Conservation (phyloP, 495 filamentous ascomycete genomes). For the Apodospora peruviana region DNA sequence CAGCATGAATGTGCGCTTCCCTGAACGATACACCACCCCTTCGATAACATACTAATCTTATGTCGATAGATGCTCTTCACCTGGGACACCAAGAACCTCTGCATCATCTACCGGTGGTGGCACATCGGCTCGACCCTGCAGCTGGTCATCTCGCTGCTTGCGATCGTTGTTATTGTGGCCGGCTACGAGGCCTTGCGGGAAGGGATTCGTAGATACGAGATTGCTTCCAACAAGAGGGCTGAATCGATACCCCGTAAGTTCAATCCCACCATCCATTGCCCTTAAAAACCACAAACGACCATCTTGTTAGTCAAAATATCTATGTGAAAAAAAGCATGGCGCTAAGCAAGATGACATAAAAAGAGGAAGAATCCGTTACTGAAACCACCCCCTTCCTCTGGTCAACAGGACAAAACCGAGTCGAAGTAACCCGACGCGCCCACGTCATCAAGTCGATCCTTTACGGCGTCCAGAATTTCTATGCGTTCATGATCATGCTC, state of each 20-base stretch:
- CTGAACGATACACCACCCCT: background rate
- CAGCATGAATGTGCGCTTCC: slow-evolving; percentile 71
- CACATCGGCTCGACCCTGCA: slow-evolving; percentile 65
- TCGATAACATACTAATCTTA: background rate
- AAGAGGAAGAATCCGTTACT: slow-evolving; percentile 49
- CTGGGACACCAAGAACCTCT: slow-evolving; percentile 86
- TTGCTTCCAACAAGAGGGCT: slow-evolving; percentile 45
- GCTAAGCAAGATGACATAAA: slow-evolving; percentile 6
- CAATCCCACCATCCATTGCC: slow-evolving; percentile 3
- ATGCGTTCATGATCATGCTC: slow-evolving; percentile 99
- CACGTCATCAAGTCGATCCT: slow-evolving; percentile 72
- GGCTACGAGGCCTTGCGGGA: slow-evolving; percentile 88
- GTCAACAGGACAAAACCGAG: slow-evolving; percentile 47
- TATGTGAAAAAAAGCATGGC: slow-evolving; percentile 3
- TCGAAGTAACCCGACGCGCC: slow-evolving; percentile 53
- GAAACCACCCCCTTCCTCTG: slow-evolving; percentile 44
- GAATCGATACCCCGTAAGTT: slow-evolving; percentile 54
- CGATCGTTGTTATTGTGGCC: slow-evolving; percentile 73
- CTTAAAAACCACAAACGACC: no score
- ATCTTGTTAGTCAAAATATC: slow-evolving; percentile 1
- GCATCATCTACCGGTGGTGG: slow-evolving; percentile 92
- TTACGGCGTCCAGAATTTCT: slow-evolving; percentile 94
- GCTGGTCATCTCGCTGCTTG: slow-evolving; percentile 75
- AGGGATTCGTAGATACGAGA: slow-evolving; percentile 69
- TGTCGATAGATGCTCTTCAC: slow-evolving; percentile 87